Evolutionary conservation across 2,329 filamentous ascomycete species (phyloP).

Genomic region (Cladosporium velox): DNA sequence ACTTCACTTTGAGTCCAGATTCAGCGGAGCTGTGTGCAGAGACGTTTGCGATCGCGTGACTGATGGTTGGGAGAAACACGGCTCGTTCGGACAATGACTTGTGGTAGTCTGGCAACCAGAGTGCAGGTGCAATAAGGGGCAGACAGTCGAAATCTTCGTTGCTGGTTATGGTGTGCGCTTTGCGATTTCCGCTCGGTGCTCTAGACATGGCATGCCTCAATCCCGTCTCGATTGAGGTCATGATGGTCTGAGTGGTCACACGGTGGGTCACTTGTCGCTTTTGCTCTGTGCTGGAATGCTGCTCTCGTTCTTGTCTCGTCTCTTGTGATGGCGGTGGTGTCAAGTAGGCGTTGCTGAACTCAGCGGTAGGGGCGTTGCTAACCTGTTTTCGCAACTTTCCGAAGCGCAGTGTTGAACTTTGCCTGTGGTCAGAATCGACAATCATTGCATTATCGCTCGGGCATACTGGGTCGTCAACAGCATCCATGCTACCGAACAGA

Average conservation of each 20-base stretch:
- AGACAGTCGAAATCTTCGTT: conserved; percentile 40
- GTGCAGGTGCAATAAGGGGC: conserved; percentile 40
- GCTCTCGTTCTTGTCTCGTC: neutral
- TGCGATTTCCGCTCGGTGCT: neutral
- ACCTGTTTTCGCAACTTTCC: neutral
- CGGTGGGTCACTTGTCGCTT: neutral
- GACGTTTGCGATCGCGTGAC: conserved; percentile 36
- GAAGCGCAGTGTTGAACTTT: neutral
- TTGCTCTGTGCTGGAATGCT: neutral
- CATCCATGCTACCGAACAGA: neutral
- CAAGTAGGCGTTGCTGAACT: neutral
- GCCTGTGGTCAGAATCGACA: neutral
- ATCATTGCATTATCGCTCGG: neutral
- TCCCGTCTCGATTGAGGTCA: neutral
- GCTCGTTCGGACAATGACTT: conserved; percentile 34
- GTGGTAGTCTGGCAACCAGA: conserved; percentile 45
- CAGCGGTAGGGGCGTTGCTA: neutral
- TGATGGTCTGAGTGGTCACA: neutral
- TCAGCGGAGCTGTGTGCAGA: neutral
- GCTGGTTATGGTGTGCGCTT: conserved; percentile 34
- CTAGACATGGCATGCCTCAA: neutral
- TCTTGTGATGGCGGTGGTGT: conserved; percentile 9
- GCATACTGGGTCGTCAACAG: neutral
- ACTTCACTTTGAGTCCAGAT: neutral
- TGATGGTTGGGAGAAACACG: conserved; percentile 42